Conservation (phyloP, 1,284 basidiomycete species). For the Tremellales sp. region DNA sequence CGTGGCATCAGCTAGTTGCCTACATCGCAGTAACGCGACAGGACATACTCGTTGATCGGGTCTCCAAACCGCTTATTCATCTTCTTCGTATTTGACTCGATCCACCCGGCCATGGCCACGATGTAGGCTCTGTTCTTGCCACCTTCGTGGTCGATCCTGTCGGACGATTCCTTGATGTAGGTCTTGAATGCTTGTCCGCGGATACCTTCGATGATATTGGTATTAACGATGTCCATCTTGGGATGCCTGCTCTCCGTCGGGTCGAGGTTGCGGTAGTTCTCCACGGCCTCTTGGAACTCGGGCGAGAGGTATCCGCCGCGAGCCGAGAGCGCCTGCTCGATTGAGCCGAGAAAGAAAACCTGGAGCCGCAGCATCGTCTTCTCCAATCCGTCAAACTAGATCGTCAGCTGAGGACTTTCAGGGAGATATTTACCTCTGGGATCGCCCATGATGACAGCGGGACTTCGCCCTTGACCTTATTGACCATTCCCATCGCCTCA, state of each 20-base stretch:
- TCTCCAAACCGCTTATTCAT: constrained; percentile 75
- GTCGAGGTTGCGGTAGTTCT: constrained; percentile 63
- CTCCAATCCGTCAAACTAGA: constrained; percentile 15
- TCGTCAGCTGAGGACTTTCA: neutral
- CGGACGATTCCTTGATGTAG: constrained; percentile 65
- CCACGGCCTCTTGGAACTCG: constrained; percentile 65
- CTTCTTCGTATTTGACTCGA: constrained; percentile 78
- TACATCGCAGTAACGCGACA: neutral
- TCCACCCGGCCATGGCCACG: constrained; percentile 76
- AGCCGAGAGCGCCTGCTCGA: constrained; percentile 20
- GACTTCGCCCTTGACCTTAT: constrained; percentile 65
- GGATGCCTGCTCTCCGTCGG: constrained; percentile 53
- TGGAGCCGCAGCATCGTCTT: constrained; percentile 22
- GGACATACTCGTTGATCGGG: constrained; percentile 68
- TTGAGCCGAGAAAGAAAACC: constrained; percentile 26
- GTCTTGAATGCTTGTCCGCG: constrained; percentile 63
- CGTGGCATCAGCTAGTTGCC: neutral
- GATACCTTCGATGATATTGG: constrained; percentile 64
- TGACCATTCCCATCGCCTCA: constrained; percentile 74
- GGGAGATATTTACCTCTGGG: constrained; percentile 63
- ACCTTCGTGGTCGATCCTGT: constrained; percentile 32
- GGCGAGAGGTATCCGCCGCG: constrained; percentile 52
- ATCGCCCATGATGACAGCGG: constrained; percentile 72
- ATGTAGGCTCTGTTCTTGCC: constrained; percentile 34
- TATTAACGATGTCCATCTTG: constrained; percentile 51